phyloP scores from a whole-genome alignment of 441 rosid species.

The Euphorbia schlechtendalii region DNA sequence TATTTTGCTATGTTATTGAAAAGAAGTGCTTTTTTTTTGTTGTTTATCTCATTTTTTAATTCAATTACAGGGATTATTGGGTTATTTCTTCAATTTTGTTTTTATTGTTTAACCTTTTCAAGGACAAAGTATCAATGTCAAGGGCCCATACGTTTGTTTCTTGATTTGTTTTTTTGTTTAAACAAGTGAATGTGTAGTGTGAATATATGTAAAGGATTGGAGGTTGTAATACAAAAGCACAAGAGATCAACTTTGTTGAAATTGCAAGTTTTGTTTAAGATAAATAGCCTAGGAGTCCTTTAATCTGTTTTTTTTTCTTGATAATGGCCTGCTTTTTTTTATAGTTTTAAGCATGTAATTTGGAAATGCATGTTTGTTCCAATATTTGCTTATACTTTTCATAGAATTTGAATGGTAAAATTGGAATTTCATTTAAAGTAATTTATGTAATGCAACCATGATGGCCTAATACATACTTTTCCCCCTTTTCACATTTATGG shows the following conservation, averaged over 20 bases:
- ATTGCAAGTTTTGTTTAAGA: conserved; percentile 25
- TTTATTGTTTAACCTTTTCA: background rate
- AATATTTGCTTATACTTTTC: too few species aligned
- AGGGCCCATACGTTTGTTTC: background rate
- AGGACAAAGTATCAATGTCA: background rate
- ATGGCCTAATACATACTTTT: too few species aligned
- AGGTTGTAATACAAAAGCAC: background rate
- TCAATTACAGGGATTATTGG: background rate
- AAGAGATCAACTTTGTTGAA: conserved; percentile 12
- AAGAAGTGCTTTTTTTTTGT: background rate
- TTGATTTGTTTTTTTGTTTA: background rate
- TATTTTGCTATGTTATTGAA: conserved; percentile 10
- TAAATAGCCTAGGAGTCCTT: background rate
- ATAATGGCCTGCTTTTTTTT: too few species aligned
- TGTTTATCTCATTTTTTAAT: background rate
- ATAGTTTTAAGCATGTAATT: background rate
- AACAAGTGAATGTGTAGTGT: conserved; percentile 8
- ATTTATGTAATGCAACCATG: too few species aligned
- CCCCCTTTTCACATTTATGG: too few species aligned
- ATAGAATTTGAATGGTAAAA: too few species aligned
- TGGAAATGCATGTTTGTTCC: too few species aligned
- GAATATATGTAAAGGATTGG: conserved; percentile 17
- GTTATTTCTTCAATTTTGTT: background rate
- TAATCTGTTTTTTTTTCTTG: background rate
- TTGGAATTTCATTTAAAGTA: too few species aligned